Conservation (phyloP, 257 asterid species). For the Coffea eugenioides region DNA sequence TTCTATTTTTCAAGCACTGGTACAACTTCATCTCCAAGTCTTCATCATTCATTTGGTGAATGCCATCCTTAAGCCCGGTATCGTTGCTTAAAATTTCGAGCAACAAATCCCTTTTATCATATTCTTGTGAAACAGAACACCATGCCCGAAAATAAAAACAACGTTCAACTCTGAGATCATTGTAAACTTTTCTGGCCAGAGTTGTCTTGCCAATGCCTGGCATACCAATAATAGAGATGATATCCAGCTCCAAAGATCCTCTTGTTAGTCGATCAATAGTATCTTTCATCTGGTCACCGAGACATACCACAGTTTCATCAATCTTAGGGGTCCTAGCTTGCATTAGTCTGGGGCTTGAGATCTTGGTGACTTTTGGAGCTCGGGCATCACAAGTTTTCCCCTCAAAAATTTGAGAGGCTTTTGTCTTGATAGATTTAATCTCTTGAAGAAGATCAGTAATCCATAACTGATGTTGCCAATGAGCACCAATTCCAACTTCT, state of each 20-base stretch:
- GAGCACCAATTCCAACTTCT: neutral
- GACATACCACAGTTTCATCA: slow-evolving; percentile 3
- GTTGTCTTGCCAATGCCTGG: slow-evolving; percentile 23
- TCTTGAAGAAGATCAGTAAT: neutral
- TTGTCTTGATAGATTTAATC: neutral
- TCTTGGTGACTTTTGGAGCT: neutral
- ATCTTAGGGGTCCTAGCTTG: neutral
- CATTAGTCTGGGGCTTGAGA: neutral
- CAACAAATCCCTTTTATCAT: neutral
- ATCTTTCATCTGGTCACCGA: neutral
- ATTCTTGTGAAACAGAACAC: slow-evolving; percentile 20
- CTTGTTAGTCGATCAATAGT: neutral
- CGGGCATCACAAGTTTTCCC: neutral
- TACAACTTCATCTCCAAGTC: neutral
- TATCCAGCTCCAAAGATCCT: neutral
- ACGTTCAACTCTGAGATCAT: fast-evolving
- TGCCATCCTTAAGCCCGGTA: neutral
- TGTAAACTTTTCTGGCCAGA: slow-evolving; percentile 11
- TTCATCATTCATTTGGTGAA: neutral
- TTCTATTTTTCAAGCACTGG: neutral
- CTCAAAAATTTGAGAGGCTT: neutral
- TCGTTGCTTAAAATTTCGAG: slow-evolving; percentile 14
- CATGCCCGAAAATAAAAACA: slow-evolving; percentile 18
- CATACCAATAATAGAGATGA: slow-evolving; percentile 25
- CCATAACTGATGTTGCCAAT: neutral